Evolutionary conservation across 2,329 filamentous ascomycete species (phyloP).

Genomic region (Rhinocladiella mackenziei): DNA sequence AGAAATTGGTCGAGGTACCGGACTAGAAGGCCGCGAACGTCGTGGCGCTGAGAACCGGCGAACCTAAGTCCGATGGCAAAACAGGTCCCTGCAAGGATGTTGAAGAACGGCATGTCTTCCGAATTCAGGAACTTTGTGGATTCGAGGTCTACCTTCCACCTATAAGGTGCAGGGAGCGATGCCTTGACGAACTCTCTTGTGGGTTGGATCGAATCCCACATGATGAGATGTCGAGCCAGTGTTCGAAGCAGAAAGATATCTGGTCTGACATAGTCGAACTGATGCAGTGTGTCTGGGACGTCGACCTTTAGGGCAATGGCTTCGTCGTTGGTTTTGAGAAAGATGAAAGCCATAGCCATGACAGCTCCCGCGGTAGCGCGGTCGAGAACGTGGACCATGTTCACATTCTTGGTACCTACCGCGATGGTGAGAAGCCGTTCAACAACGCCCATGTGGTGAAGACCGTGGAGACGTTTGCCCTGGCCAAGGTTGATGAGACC

Average conservation of each 20-base stretch:
- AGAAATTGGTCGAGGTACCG: conserved; percentile 84
- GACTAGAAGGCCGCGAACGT: conserved; percentile 76
- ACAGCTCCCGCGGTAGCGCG: conserved; percentile 91
- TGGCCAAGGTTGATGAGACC: conserved; percentile 94
- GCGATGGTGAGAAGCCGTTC: conserved; percentile 83
- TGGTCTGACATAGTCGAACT: conserved; percentile 93
- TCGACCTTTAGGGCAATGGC: conserved; percentile 87
- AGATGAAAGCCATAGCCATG: conserved; percentile 83
- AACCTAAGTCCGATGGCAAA: conserved; percentile 65
- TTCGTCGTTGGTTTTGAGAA: conserved; percentile 91
- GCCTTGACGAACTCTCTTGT: conserved; percentile 69
- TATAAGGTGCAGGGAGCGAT: conserved; percentile 69
- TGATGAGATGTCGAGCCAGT: conserved; percentile 81
- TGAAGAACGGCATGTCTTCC: conserved; percentile 85
- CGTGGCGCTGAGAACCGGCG: conserved; percentile 65
- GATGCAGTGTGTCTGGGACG: conserved; percentile 80
- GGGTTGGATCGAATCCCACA: conserved; percentile 81
- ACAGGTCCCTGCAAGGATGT: conserved; percentile 83
- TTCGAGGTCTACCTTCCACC: conserved; percentile 57
- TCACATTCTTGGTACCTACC: conserved; percentile 82
- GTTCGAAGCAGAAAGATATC: conserved; percentile 89
- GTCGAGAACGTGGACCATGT: conserved; percentile 88
- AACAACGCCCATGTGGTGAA: conserved; percentile 90
- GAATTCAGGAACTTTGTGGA: conserved; percentile 63
- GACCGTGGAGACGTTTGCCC: conserved; percentile 77